Conservation (phyloP, 768 basidiomycete genomes). For the Calocybe gangraenosa region DNA sequence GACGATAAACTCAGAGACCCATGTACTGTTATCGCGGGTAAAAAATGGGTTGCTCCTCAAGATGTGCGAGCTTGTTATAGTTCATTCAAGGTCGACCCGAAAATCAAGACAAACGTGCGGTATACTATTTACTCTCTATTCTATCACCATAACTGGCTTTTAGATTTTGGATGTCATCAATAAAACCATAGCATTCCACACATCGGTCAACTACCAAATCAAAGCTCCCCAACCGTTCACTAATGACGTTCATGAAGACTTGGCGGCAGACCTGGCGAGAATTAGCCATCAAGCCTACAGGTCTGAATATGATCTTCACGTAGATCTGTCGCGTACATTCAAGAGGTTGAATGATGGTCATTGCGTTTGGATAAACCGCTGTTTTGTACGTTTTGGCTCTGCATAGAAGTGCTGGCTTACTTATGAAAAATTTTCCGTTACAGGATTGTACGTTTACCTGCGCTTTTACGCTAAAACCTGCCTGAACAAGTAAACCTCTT, state of each 20-base stretch:
- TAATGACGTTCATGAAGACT: constrained; percentile 53
- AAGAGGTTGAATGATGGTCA: constrained; percentile 58
- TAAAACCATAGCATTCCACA: constrained; percentile 57
- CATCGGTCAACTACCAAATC: constrained; percentile 58
- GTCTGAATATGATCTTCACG: constrained; percentile 53
- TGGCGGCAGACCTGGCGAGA: constrained; percentile 44
- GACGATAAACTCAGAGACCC: constrained; percentile 29
- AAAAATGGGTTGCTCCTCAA: constrained; percentile 51
- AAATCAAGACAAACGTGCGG: constrained; percentile 47
- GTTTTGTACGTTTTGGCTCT: constrained; percentile 40
- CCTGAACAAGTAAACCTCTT: not conserved
- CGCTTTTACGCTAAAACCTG: not conserved
- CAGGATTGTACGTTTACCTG: constrained; percentile 18
- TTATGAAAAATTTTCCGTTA: not conserved
- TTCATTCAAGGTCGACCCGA: constrained; percentile 43
- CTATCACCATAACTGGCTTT: not conserved
- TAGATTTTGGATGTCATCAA: constrained; percentile 56
- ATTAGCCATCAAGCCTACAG: constrained; percentile 39
- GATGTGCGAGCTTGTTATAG: constrained; percentile 49
- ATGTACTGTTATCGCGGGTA: constrained; percentile 47
- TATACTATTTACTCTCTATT: not conserved
- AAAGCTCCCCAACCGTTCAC: constrained; percentile 50
- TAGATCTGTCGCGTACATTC: constrained; percentile 49
- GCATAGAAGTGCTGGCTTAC: not conserved
- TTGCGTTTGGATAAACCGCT: constrained; percentile 50